Conservation (phyloP, 140 eudicot species). For the Cichorium intybus region DNA sequence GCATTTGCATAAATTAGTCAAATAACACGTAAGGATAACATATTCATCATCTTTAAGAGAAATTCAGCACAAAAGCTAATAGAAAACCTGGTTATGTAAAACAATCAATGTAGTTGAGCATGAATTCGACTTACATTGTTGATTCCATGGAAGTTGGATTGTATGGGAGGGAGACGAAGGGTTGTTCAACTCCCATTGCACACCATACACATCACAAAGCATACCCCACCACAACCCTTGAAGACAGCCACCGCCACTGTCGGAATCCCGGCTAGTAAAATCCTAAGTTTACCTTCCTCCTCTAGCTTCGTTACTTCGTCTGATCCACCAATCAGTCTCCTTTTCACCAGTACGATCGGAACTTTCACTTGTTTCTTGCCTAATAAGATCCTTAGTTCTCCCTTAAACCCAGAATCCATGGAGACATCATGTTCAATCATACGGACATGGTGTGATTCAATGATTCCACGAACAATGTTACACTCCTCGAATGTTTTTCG, state of each 20-base stretch:
- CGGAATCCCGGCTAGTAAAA: conserved; percentile 63
- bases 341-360: conserved; percentile 81
- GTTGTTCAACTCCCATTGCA: conserved; percentile 75
- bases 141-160: not conserved
- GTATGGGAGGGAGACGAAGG: not conserved
- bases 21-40: conserved; percentile 2
- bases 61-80: not conserved
- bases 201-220: conserved; percentile 77
- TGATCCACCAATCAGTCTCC: no score
- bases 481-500: conserved; percentile 94
- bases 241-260: conserved; percentile 31
- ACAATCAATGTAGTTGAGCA: not conserved
- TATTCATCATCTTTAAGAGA: not conserved
- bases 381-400: conserved; percentile 68
- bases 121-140: conserved; percentile 16
- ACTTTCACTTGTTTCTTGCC: conserved; percentile 61
- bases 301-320: conserved; percentile 73
- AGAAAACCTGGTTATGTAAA: not conserved
- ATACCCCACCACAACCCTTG: conserved; percentile 64
- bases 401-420: conserved; percentile 84
- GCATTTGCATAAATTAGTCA: conserved; percentile 7
- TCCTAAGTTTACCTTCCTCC: conserved; percentile 79
- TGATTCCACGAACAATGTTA: conserved; percentile 60
- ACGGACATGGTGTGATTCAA: no score
- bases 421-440: conserved; percentile 77